A percentile compares a stretch with the other conserved stretches of the same genome.
Conservation (phyloP, 352 stramenopile genomes). For the Phytopythium chamaehyphon region DNA sequence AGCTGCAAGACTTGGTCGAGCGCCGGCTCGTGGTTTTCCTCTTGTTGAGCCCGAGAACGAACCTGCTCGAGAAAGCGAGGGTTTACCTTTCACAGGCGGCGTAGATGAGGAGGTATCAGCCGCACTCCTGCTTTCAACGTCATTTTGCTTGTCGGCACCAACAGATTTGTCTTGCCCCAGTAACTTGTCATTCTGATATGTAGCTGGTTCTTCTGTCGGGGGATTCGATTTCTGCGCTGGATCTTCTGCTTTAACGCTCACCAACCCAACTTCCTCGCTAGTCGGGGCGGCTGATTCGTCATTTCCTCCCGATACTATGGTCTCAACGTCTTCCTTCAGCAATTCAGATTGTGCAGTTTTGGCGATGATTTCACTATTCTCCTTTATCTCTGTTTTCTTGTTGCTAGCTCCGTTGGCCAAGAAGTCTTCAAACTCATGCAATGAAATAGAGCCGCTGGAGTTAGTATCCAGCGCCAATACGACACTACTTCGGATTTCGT, state of each 20-base stretch:
- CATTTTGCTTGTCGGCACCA: too few species aligned
- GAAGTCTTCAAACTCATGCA: constrained; percentile 52
- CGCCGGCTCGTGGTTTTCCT: constrained; percentile 3
- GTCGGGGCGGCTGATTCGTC: too few species aligned
- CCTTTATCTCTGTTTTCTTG: neutral
- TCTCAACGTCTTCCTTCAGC: neutral
- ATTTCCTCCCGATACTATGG: too few species aligned
- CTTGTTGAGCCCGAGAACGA: constrained; percentile 21
- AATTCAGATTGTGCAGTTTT: neutral
- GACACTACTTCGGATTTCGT: constrained; percentile 25
- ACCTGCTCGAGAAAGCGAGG: constrained; percentile 1
- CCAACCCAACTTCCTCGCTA: too few species aligned
- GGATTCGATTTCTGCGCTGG: too few species aligned
- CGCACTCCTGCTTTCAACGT: too few species aligned
- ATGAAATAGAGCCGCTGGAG: constrained; percentile 41
- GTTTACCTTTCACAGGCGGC: constrained; percentile 1
- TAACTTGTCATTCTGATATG: too few species aligned
- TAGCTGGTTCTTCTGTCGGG: too few species aligned
- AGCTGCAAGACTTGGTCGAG: constrained; percentile 4
- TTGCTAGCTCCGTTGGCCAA: constrained; percentile 7
- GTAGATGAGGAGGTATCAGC: neutral
- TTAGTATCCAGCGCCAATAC: constrained; percentile 53
- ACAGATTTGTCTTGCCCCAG: too few species aligned
- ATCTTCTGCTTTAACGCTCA: too few species aligned
- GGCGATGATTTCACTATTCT: neutral